Evolutionary conservation across 208 protist species (phyloP), one percentile per base, ranked within the genome.

Genomic region (Wallacemonas rigidus): DNA sequence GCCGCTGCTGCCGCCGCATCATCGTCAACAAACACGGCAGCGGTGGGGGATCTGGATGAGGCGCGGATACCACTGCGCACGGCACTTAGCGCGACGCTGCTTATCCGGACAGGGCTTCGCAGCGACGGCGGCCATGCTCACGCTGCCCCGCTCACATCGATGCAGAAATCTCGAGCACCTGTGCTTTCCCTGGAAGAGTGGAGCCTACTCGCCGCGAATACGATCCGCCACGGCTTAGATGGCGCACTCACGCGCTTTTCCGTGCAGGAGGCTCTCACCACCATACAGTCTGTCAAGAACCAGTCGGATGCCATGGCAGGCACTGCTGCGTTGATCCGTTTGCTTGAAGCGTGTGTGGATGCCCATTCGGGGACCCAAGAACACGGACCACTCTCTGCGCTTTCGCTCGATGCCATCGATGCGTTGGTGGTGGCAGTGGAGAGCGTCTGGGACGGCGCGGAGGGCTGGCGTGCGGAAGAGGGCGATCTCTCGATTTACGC

Each of bases 311-410:
- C 36, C 1, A 40, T 17, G 47, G 55, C 55, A 26, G 51, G 51
- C 38, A 36, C 38, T 43, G 36, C 4, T 2, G 61, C 58, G 53
- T 61, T 93, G 15, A 76, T 85, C 15, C 88, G 88, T 58, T 80
- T 93, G 17, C 63, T 91, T 75, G 88, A 93, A 60, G 85, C 83
- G 9, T 89, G 77, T 68, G 75, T 88, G 4, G 83, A 89, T n/a
- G 76, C n/a, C 60, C n/a, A 65, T 8, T 5, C 39, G 41, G 63
- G 38, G 36, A 65, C 17, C 35, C 5, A 36, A 3, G 45, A 12
- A 50, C 11, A 35, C 4, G 7, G 38, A 1, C 45, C 63, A 6
- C 51, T 64, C 2, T 57, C 62, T 9, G 69, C 39, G 36, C 63
- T 90, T 47, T 77, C 79, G 6, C 69, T 85, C 38, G 81, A 85